Evolutionary conservation across 169 alveolate species (phyloP).

Genomic region (Cryptosporidium tyzzeri): DNA sequence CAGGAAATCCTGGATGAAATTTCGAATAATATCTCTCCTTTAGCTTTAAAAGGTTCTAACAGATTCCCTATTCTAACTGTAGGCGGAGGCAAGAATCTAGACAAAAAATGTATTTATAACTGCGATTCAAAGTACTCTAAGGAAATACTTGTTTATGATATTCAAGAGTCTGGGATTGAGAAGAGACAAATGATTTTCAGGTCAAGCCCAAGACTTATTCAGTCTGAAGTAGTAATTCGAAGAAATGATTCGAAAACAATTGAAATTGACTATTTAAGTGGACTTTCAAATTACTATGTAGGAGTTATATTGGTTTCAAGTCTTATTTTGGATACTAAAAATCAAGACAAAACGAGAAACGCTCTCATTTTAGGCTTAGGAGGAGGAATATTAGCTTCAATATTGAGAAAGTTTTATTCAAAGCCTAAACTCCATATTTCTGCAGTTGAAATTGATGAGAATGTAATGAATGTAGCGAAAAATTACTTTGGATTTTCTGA

Average conservation of each 20-base stretch:
- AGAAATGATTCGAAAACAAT: not conserved
- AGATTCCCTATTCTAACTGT: conserved; percentile 57
- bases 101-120: conserved; percentile 10
- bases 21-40: conserved; percentile 33
- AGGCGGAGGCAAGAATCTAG: conserved; percentile 11
- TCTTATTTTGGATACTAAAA: not conserved
- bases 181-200: conserved; percentile 63
- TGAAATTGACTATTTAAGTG: conserved; percentile 15
- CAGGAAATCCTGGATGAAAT: conserved; percentile 15
- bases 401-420: conserved; percentile 14
- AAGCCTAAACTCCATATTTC: conserved; percentile 2
- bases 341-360: not conserved
- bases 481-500: conserved; percentile 39
- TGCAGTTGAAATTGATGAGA: conserved; percentile 53
- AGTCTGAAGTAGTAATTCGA: conserved; percentile 44
- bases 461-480: conserved; percentile 29
- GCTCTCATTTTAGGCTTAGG: conserved; percentile 56
- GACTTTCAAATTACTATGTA: conserved; percentile 51
- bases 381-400: conserved; percentile 52
- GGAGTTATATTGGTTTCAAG: conserved; percentile 54
- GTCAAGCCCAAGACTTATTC: conserved; percentile 64
- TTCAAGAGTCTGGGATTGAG: conserved; percentile 13
- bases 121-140: conserved; percentile 46
- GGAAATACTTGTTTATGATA: conserved; percentile 32
- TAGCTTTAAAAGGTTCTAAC: conserved; percentile 43